Evolutionary conservation across 2,329 filamentous ascomycete species (phyloP).

Genomic region (Arthrocladium fulminans): DNA sequence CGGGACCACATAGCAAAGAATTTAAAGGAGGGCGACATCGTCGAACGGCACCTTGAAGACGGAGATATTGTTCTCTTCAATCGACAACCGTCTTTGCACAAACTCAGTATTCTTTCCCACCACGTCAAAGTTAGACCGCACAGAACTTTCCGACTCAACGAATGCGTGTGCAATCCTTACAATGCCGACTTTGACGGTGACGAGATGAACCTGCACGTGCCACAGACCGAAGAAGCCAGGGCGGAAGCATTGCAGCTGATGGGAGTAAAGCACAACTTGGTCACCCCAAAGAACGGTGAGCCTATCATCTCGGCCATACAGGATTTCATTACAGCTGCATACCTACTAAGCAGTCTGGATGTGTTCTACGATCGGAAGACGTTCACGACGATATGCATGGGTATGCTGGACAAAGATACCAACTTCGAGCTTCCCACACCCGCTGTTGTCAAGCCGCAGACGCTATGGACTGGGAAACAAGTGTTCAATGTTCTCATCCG

Average conservation of each 20-base stretch:
- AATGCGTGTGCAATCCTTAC: constrained; percentile 96
- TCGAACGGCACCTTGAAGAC: constrained; percentile 91
- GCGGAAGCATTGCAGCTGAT: constrained; percentile 93
- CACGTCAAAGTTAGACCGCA: constrained; percentile 87
- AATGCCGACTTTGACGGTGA: constrained; percentile 99
- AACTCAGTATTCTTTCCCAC: constrained; percentile 96
- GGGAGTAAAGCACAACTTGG: constrained; percentile 94
- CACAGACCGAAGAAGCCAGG: constrained; percentile 91
- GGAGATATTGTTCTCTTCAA: constrained; percentile 97
- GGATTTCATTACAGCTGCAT: constrained; percentile 96
- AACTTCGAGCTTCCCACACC: constrained; percentile 80
- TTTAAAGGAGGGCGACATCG: constrained; percentile 73
- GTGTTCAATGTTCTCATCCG: constrained; percentile 87
- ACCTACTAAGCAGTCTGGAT: constrained; percentile 83
- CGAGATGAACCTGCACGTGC: constrained; percentile 98
- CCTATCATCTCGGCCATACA: constrained; percentile 98
- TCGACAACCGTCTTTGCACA: constrained; percentile 92
- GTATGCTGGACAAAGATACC: constrained; percentile 78
- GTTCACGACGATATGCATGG: constrained; percentile 83
- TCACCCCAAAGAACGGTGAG: constrained; percentile 93
- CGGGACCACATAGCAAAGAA: constrained; percentile 62
- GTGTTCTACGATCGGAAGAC: constrained; percentile 81
- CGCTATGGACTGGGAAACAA: constrained; percentile 94
- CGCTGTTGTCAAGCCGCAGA: constrained; percentile 72
- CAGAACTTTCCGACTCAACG: constrained; percentile 92